These are phyloP conservation scores for Jatropha curcas DNA, from an alignment of 345 rosid species.

Conservation along the genomic window DNA sequence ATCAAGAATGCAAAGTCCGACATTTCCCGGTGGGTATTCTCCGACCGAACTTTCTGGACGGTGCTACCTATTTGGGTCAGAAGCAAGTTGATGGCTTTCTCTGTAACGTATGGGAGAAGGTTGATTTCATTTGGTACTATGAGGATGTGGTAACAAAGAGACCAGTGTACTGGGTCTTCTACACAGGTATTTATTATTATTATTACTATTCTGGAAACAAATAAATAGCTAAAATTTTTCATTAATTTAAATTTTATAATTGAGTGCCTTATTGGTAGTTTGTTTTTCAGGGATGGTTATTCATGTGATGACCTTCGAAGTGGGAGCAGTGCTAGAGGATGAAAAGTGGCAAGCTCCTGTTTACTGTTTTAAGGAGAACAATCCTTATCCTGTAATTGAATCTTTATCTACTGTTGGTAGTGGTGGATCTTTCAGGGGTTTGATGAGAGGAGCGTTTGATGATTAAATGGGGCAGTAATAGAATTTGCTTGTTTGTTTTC, in stretches of 20 bases:
- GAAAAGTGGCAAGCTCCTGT: constrained; percentile 60
- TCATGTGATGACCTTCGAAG: constrained; percentile 69
- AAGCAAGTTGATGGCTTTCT: constrained; percentile 44
- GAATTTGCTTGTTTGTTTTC: neutral
- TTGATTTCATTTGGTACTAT: constrained; percentile 62
- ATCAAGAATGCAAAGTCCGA: constrained; percentile 38
- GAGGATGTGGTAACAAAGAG: constrained; percentile 61
- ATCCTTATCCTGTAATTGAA: constrained; percentile 15
- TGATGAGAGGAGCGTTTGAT: constrained; percentile 16
- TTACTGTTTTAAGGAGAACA: constrained; percentile 42
- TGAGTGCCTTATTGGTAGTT: neutral
- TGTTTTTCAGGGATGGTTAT: constrained; percentile 44
- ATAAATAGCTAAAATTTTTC: neutral
- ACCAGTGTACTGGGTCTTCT: constrained; percentile 68
- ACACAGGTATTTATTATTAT: constrained; percentile 30
- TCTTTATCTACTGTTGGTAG: constrained; percentile 15
- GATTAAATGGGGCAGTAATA: neutral
- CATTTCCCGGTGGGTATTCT: constrained; percentile 51
- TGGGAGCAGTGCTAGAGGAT: constrained; percentile 61
- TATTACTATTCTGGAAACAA: neutral
- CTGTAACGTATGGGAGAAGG: constrained; percentile 67
- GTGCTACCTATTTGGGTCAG: constrained; percentile 61
- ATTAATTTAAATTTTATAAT: neutral
- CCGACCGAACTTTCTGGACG: constrained; percentile 64
- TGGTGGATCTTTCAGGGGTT: constrained; percentile 8